Evolutionary conservation across 2,329 filamentous ascomycete genomes (phyloP).

Genomic region (Pyrenophora teres): DNA sequence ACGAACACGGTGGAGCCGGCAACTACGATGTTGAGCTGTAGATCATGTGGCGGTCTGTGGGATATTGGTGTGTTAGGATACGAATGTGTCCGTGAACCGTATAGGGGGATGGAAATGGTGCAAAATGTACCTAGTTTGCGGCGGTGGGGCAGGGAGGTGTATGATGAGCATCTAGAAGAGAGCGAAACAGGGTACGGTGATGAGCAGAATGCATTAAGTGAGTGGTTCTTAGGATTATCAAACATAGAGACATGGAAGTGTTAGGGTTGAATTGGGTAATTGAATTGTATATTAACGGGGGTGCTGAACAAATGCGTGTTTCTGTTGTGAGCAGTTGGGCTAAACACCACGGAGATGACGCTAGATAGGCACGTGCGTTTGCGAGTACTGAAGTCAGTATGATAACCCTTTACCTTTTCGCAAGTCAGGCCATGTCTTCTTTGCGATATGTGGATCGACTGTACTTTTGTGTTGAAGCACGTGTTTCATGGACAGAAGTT

Average conservation of each 20-base stretch:
- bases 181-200: conserved; percentile 35
- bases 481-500: too few species aligned
- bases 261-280: too few species aligned
- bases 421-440: too few species aligned
- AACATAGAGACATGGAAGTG: conserved; percentile 9
- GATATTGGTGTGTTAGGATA: conserved; percentile 48
- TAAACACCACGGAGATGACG: too few species aligned
- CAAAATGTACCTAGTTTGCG: conserved; percentile 23
- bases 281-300: too few species aligned
- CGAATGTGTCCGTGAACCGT: conserved; percentile 33
- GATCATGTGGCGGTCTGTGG: conserved; percentile 42
- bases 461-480: too few species aligned
- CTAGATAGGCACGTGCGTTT: too few species aligned
- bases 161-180: conserved; percentile 12
- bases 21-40: conserved; percentile 35
- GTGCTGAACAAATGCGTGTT: too few species aligned
- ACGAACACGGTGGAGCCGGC: conserved; percentile 21
- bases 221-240: conserved; percentile 38
- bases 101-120: neutral
- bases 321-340: too few species aligned
- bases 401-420: too few species aligned
- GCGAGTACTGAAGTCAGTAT: too few species aligned
- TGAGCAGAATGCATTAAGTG: conserved; percentile 42
- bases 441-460: too few species aligned
- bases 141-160: conserved; percentile 16